phyloP scores from a whole-genome alignment of 805 yeast species.

The Candida rishiriensis region DNA sequence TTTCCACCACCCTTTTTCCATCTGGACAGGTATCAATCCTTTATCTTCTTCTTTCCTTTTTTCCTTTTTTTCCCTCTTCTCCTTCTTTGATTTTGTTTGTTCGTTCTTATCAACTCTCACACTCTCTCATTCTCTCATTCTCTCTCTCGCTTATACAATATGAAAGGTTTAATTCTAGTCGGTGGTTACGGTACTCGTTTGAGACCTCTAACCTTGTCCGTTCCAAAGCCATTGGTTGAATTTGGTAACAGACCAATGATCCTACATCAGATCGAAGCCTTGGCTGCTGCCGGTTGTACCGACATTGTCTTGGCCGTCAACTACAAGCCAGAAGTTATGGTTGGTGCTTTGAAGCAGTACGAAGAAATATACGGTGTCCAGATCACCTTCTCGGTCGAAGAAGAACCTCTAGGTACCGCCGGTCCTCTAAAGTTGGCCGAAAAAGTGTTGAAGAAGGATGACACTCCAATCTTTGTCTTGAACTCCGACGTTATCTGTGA shows the following conservation, averaged over 20 bases:
- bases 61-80: slow-evolving; percentile 2
- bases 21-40: background rate
- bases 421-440: slow-evolving; percentile 99
- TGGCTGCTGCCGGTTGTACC: slow-evolving; percentile 97
- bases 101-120: background rate
- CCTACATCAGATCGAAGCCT: slow-evolving; percentile 95
- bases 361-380: slow-evolving; percentile 91
- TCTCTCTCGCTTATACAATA: slow-evolving; percentile 22
- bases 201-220: slow-evolving; percentile 94
- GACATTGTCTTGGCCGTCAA: slow-evolving; percentile 98
- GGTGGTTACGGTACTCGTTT: slow-evolving; percentile 99
- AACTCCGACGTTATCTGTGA: slow-evolving; percentile 99
- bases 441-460: slow-evolving; percentile 86
- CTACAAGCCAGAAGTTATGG: slow-evolving; percentile 99
- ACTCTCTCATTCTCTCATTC: background rate
- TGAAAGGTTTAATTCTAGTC: slow-evolving; percentile 97
- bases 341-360: slow-evolving; percentile 86
- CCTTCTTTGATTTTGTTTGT: slow-evolving; percentile 10
- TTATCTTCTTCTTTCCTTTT: background rate
- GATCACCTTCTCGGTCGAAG: slow-evolving; percentile 96
- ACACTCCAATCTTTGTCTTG: slow-evolving; percentile 93
- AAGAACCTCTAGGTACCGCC: slow-evolving; percentile 99
- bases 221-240: slow-evolving; percentile 96
- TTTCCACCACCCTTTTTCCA: background rate
- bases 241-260: slow-evolving; percentile 99